Evolutionary conservation across 2,329 filamentous ascomycete genomes (phyloP).

Genomic region (Calonectria fujianensis): DNA sequence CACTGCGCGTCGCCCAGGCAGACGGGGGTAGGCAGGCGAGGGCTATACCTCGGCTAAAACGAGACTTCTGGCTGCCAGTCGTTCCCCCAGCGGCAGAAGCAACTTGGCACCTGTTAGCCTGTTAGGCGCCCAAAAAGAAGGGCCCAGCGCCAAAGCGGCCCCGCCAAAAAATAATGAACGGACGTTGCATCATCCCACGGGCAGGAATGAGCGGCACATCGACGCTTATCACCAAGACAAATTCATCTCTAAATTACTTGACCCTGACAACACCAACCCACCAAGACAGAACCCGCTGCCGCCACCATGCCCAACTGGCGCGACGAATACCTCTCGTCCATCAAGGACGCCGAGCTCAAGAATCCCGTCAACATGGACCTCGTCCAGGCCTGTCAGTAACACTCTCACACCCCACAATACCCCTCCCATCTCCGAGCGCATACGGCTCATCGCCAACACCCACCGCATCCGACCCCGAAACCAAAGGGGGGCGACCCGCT

Average conservation of each 20-base stretch:
- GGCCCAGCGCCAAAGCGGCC: constrained; percentile 17
- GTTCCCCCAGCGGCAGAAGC: background rate
- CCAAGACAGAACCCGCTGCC: background rate
- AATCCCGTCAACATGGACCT: constrained; percentile 77
- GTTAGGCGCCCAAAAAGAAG: constrained; percentile 14
- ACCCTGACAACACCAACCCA: constrained; percentile 4
- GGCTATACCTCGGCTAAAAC: constrained; percentile 57
- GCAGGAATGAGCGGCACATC: constrained; percentile 47
- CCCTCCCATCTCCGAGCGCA: constrained; percentile 41
- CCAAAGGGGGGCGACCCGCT: constrained; percentile 38
- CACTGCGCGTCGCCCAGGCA: constrained; percentile 44
- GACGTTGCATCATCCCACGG: constrained; percentile 53
- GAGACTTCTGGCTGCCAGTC: constrained; percentile 37
- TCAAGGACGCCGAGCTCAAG: constrained; percentile 83
- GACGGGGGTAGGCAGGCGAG: constrained; percentile 45
- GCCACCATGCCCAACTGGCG: constrained; percentile 80
- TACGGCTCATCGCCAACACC: constrained; percentile 18
- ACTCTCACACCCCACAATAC: constrained; percentile 37
- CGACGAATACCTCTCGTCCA: constrained; percentile 85
- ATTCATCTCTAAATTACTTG: constrained; percentile 29
- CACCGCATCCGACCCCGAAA: constrained; percentile 30
- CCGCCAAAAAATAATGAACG: constrained; percentile 30
- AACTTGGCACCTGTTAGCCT: constrained; percentile 13
- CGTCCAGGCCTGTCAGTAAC: constrained; percentile 83
- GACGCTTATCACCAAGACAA: constrained; percentile 36